Percentiles rank a stretch among this genome's conserved stretches.
phyloP scores from a whole-genome alignment of 2,329 filamentous ascomycete species.

The Domatiomyces globalis region DNA sequence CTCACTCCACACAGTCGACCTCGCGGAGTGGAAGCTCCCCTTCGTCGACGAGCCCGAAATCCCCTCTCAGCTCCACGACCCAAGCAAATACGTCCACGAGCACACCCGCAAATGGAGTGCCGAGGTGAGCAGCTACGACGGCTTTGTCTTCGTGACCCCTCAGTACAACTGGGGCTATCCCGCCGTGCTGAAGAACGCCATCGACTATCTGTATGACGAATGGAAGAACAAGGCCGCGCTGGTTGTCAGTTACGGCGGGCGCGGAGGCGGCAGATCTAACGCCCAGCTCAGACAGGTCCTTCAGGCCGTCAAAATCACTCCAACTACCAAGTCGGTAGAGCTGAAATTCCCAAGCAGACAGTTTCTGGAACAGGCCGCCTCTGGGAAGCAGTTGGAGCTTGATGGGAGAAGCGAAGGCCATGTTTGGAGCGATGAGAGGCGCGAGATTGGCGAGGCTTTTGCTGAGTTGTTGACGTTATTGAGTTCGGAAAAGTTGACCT shows the following conservation, averaged over 20 bases:
- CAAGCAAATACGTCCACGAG: constrained; percentile 22
- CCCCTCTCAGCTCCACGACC: constrained; percentile 22
- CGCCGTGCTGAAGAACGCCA: constrained; percentile 44
- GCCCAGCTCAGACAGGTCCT: neutral
- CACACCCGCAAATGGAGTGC: constrained; percentile 26
- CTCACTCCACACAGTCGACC: constrained; percentile 21
- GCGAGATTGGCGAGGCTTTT: neutral
- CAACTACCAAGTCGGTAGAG: neutral
- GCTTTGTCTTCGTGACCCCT: constrained; percentile 29
- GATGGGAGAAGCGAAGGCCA: neutral
- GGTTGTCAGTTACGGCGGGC: constrained; percentile 41
- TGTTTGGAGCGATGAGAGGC: neutral
- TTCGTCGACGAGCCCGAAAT: constrained; percentile 27
- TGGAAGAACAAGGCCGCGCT: constrained; percentile 41
- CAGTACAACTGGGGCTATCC: constrained; percentile 43
- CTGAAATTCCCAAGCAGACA: neutral
- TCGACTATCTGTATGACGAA: constrained; percentile 47
- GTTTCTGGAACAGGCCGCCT: neutral
- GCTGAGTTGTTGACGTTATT: neutral
- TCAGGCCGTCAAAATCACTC: neutral
- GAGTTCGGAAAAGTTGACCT: too few species aligned
- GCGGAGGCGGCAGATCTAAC: constrained; percentile 24
- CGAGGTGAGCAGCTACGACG: constrained; percentile 22
- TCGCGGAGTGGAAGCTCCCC: constrained; percentile 22
- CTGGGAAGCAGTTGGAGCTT: neutral